These are phyloP conservation scores for Phylloboletellus chloephorus DNA, from an alignment of 1,284 basidiomycete genomes.

Conservation along the genomic window DNA sequence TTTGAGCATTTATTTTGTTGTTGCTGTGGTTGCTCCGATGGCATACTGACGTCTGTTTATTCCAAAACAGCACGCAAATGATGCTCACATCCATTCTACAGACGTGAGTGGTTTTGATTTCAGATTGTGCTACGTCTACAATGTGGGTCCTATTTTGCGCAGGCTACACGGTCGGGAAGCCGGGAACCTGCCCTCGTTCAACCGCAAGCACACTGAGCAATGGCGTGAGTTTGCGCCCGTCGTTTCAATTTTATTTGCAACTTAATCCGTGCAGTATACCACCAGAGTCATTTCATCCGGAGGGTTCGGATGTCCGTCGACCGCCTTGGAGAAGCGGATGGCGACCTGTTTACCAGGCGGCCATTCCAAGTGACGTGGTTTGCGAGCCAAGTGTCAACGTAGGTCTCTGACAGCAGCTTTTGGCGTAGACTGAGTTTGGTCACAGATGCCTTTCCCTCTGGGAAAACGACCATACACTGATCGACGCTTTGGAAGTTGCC, in stretches of 20 bases:
- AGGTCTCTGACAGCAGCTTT: conserved; percentile 20
- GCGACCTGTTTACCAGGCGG: conserved; percentile 52
- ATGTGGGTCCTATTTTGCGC: conserved; percentile 8
- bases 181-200: conserved; percentile 40
- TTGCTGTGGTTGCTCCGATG: conserved; percentile 10
- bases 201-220: conserved; percentile 62
- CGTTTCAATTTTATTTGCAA: conserved; percentile 6
- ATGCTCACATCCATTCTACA: conserved; percentile 60
- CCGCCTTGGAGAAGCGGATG: conserved; percentile 42
- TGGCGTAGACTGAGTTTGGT: conserved; percentile 9
- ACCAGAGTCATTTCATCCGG: conserved; percentile 56
- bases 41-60: conserved; percentile 15
- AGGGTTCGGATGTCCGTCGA: conserved; percentile 48
- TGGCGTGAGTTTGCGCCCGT: conserved; percentile 54
- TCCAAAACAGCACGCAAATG: conserved; percentile 53
- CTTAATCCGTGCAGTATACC: conserved; percentile 43
- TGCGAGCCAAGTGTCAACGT: conserved; percentile 59
- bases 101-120: conserved; percentile 42
- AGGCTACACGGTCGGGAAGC: conserved; percentile 45
- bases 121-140: not conserved
- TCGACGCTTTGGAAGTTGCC: conserved; percentile 59
- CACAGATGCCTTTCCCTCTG: conserved; percentile 60
- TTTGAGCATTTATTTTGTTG: conserved; percentile 5
- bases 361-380: conserved; percentile 73
- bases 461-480: conserved; percentile 53